Percentiles rank a stretch among this genome's conserved stretches.
These are phyloP conservation scores for Spirogloea muscicola DNA, from an alignment of 139 green algal species.

Conservation along the genomic window DNA sequence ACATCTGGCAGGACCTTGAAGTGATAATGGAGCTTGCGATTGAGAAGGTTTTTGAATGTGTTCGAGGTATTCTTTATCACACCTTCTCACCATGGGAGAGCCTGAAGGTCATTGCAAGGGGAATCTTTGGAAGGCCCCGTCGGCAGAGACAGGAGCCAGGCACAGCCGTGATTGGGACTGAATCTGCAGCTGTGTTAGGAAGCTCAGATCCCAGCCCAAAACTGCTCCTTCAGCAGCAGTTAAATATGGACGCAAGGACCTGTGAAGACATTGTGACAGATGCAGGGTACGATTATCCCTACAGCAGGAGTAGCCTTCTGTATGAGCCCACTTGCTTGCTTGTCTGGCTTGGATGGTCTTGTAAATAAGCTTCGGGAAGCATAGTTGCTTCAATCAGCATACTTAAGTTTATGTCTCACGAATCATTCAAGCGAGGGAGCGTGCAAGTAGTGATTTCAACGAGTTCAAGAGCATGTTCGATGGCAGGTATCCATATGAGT, in stretches of 20 bases:
- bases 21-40: constrained; percentile 39
- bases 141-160: no score
- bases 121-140: no score
- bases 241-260: constrained; percentile 24
- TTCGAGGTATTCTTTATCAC: neutral
- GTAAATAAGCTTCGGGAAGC: neutral
- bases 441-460: constrained; percentile 11
- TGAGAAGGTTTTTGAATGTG: constrained; percentile 33
- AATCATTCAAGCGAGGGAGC: no score
- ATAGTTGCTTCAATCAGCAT: neutral
- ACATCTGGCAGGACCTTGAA: constrained; percentile 49
- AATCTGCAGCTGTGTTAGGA: no score
- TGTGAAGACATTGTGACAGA: constrained; percentile 44
- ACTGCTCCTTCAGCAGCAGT: no score
- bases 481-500: constrained; percentile 63
- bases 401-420: neutral
- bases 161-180: no score
- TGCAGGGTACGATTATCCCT: constrained; percentile 42
- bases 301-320: no score
- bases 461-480: neutral
- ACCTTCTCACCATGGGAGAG: constrained; percentile 23
- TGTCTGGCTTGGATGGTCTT: no score
- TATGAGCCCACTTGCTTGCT: no score
- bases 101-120: no score
- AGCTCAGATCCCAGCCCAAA: no score